Evolutionary conservation across 129 eudicot species (phyloP), one percentile per base, ranked within the genome.

Genomic region (Smallanthus sonchifolius): DNA sequence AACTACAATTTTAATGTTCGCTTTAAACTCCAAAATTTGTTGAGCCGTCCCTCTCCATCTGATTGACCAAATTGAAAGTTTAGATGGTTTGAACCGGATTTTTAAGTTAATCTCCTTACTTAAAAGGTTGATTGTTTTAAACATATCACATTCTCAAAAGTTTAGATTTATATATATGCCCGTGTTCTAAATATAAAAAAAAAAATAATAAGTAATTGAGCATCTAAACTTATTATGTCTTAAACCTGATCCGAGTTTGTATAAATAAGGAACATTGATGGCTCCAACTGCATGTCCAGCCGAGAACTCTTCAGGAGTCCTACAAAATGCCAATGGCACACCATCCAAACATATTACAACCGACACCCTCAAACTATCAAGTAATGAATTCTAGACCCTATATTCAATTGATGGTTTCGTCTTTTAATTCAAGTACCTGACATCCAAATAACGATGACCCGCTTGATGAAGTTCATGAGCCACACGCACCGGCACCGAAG

Each of bases 201-300:
- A 0, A 1, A 38, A 38, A 38, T 38, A 38, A 4, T 38, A 38
- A 2, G 0, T 1, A 38, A 38, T 4, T 1, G 7, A 38, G 0
- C 7, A 40, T 40, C 10, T 7, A 40, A 40, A 40, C 7, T 5
- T 40, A 40, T 5, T 40, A 40, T 5, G 2, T 6, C 10, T 40
- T 2, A 55, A 59, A 85, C 97, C 97, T 80, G 97, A 84, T 77
- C 93, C 97, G 16, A 85, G 79, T 80, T 82, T 87, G 40, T 81
- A 74, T 79, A 87, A 51, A 81, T 81, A 92, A 45, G 97, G 97
- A 63, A 92, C 77, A 57, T 92, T 92, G 43, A 92, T 75, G 45
- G 97, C 92, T 0, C 91, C 96, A 61, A 74, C 86, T n/a, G 87
- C 93, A 82, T 87, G 97, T n/a, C 96, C 97, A 66, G 87, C 91